Conservation (phyloP, 352 stramenopile genomes). For the Pythium rhizo-oryzae region DNA sequence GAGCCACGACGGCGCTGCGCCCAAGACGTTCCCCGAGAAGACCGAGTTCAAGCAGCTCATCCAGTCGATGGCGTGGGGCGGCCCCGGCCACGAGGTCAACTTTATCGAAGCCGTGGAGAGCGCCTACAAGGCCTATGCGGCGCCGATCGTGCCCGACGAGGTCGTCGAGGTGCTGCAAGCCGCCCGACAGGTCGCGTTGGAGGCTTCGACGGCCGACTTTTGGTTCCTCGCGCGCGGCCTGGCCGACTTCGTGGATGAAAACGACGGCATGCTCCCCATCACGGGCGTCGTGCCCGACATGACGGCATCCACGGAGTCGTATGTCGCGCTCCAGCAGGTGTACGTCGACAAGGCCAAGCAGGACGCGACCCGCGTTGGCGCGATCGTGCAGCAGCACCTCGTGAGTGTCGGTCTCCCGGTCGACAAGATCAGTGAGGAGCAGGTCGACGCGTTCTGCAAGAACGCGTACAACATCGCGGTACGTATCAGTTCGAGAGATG, state of each 20-base stretch:
- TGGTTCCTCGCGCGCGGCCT: slow-evolving; percentile 81
- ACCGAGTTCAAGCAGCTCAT: slow-evolving; percentile 85
- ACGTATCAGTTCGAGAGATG: not conserved
- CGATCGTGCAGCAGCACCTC: slow-evolving; percentile 40
- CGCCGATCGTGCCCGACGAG: slow-evolving; percentile 81
- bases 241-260: slow-evolving; percentile 74
- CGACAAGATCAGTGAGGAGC: slow-evolving; percentile 55
- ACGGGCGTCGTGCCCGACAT: slow-evolving; percentile 96
- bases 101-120: slow-evolving; percentile 94
- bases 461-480: slow-evolving; percentile 90
- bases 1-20: slow-evolving; percentile 45
- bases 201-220: slow-evolving; percentile 60
- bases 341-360: slow-evolving; percentile 92
- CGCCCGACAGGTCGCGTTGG: slow-evolving; percentile 41
- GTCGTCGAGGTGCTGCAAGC: slow-evolving; percentile 60
- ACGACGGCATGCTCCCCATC: slow-evolving; percentile 76
- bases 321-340: slow-evolving; percentile 93
- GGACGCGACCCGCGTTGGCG: slow-evolving; percentile 52
- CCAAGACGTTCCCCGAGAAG: slow-evolving; percentile 90
- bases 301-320: slow-evolving; percentile 94
- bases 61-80: slow-evolving; percentile 57
- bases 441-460: slow-evolving; percentile 92
- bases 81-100: slow-evolving; percentile 91
- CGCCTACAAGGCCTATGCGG: slow-evolving; percentile 92
- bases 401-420: slow-evolving; percentile 30